Base-by-base conservation (phyloP, 2,329 filamentous ascomycete genomes). In the Furcasterigmium furcatum region DNA sequence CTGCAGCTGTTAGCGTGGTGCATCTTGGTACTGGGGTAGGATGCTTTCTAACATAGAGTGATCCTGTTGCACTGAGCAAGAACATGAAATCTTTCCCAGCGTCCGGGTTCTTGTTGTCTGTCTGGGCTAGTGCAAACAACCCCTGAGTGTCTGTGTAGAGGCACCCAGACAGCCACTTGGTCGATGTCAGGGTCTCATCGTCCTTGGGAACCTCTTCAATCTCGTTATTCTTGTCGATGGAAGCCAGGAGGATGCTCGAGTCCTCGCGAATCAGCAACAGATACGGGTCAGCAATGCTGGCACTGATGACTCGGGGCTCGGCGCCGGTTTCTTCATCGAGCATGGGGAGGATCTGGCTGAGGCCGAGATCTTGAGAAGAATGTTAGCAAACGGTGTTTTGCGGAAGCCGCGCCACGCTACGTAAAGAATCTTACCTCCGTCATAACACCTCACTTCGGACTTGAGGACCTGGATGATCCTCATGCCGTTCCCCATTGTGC, bases 291-390 rank as follows among this genome's bases (percentile, higher is more conserved):
- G 81, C 81, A 56, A 97, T 91, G 60, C 88, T 95, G 30, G 88
- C 87, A 57, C 83, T 87, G 38, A 91, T 71, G 35, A 94, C 85
- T 44, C 85, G 79, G 5, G 89, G 85, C 57, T 96, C 89, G 18
- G 80, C 84, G 12, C 87, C 91, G 0, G 85, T 91, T 52, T 94
- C 88, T 57, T 96, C 94, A 56, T 97, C 94, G 50, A 89, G 80
- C 79, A 97, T 90, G 1, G 91, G 90, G 41, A 96, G 78, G 45
- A 99, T 97, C 59, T 97, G 92, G 38, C 85, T 85, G 44, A 99
- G 77, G 10, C 87, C 88, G 48, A 99, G 79, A 63, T 95, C 89
- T 90, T 58, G 2, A 3, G 5, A 14, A 4, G 10, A 6, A 5
- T 19, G 34, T 36, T 36, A n/a, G 8, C 1, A 10, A 10, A n/a